Base-by-base conservation (phyloP, 1,284 basidiomycete genomes). In the Irpex sp. region DNA sequence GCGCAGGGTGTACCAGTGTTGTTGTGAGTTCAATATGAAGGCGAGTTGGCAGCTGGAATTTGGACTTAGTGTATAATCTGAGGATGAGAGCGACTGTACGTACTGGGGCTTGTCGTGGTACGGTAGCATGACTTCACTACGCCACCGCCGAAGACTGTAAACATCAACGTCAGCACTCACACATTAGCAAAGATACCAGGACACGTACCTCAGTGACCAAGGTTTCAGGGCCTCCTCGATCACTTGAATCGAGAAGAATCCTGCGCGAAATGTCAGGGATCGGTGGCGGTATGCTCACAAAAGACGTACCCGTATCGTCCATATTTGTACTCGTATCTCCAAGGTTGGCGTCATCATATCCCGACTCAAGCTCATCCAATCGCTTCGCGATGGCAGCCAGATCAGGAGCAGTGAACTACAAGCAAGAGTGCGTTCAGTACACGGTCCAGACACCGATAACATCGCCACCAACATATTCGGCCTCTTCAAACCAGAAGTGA, bases 1-100 rank as follows among this genome's bases (percentile, higher is more conserved):
- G 46, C 94, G 88, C 21, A 97, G 80, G 1, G 93, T 88, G 73
- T 93, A 93, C 95, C 95, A 97, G 72, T 97, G 95, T 60, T 91
- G 87, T 47, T 89, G 80, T 58, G 91, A 84, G 74, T 98, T 95
- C 55, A 98, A 83, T 63, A 98, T 89, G 75, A 96, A 98, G 1
- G 87, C 95, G 33, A 92, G 83, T 76, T 96, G 92, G 4, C 83
- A 82, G 68, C 94, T 95, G 66, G 9, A 47, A 61, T 57, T 67
- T 63, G 15, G 13, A 57, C 21, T 17, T 46, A 13, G 54, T n/a
- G 8, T 35, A 1, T 9, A 59, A 60, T 5, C 17, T 46, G 13
- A 36, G 15, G 17, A 1, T 26, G 39, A 21, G 33, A 46, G 7
- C 2, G 4, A 55, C 31, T 8, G 9, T 26, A 72, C 87, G 68